Base-by-base conservation (phyloP, 2,329 filamentous ascomycete species). In the Arthrobotrys musiformis region DNA sequence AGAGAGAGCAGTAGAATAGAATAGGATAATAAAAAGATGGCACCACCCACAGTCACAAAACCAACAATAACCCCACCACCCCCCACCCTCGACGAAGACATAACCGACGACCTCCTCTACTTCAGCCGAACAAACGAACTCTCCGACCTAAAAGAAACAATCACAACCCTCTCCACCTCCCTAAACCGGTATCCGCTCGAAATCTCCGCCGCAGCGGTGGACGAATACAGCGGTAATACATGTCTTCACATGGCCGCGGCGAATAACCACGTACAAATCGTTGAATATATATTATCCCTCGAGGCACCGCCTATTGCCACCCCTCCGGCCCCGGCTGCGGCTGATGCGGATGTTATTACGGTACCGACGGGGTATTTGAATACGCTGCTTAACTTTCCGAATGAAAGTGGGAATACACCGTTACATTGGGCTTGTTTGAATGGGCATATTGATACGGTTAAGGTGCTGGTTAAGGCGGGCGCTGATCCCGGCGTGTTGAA, bases 371-470 rank as follows among this genome's bases (percentile, higher is more conserved):
- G 68, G 30, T 80, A 48, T 54, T 22, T 77, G 2, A 73, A 79
- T 6, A 78, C 81, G 3, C 80, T 85, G 2, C 66, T 86, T 60
- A 84, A 86, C 82, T 83, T 85, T 83, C 86, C 88, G 78, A 99
- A 99, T 82, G 86, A 89, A 78, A 91, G 92, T 52, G 94, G 93
- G 50, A 98, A 97, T 85, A 97, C 94, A 0, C 89, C 93, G 0
- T 86, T 99, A 72, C 95, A 99, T 85, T 98, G 94, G 94, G 94
- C 94, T 0, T 92, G 93, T 0, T 85, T 97, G 68, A 95, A 96
- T 67, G 94, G 94, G 0, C 94, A 97, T 81, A 85, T 98, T 2
- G 88, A 90, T 4, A 89, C 90, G 2, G 93, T 97, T 5, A 92
- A 94, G 85, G 84, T 90, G 0, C 87, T 99, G 11, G 64, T 79